Percentiles rank a stretch among this genome's conserved stretches.
Conservation (phyloP, 2,329 filamentous ascomycete genomes). For the Hypocreales sp. region DNA sequence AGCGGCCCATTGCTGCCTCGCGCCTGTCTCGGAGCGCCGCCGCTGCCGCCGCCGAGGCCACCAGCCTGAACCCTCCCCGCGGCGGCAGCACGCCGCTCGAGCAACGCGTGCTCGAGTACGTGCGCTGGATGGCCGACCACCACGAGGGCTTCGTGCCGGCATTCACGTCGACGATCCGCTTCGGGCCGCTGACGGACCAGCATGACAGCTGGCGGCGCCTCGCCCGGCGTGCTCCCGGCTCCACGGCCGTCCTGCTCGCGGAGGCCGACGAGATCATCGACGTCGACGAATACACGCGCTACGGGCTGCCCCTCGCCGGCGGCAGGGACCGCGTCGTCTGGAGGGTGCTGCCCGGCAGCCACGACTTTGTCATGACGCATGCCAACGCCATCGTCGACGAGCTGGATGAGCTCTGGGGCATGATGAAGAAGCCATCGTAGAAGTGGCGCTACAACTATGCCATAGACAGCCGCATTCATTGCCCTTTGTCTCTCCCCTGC, state of each 20-base stretch:
- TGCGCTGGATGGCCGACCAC: slow-evolving; percentile 41
- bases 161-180: slow-evolving; percentile 41
- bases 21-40: slow-evolving; percentile 11
- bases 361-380: slow-evolving; percentile 50
- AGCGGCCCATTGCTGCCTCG: slow-evolving; percentile 29
- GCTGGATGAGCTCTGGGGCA: slow-evolving; percentile 32
- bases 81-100: slow-evolving; percentile 19
- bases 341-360: slow-evolving; percentile 35
- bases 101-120: slow-evolving; percentile 29
- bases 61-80: slow-evolving; percentile 9
- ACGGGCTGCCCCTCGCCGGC: slow-evolving; percentile 34
- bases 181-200: slow-evolving; percentile 37
- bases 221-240: slow-evolving; percentile 22
- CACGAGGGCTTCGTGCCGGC: slow-evolving; percentile 43
- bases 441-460: too few relatives aligned
- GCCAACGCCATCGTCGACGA: slow-evolving; percentile 24
- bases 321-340: slow-evolving; percentile 33
- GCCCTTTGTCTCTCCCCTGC: neutral
- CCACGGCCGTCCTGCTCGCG: slow-evolving; percentile 37
- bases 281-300: slow-evolving; percentile 28
- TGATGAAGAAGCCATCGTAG: slow-evolving; percentile 1
- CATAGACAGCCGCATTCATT: too few relatives aligned
- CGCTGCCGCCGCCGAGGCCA: slow-evolving; percentile 19
- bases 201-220: slow-evolving; percentile 33
- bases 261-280: slow-evolving; percentile 35